Conservation (phyloP, 208 protist genomes). For the Crithidia acanthocephali region DNA sequence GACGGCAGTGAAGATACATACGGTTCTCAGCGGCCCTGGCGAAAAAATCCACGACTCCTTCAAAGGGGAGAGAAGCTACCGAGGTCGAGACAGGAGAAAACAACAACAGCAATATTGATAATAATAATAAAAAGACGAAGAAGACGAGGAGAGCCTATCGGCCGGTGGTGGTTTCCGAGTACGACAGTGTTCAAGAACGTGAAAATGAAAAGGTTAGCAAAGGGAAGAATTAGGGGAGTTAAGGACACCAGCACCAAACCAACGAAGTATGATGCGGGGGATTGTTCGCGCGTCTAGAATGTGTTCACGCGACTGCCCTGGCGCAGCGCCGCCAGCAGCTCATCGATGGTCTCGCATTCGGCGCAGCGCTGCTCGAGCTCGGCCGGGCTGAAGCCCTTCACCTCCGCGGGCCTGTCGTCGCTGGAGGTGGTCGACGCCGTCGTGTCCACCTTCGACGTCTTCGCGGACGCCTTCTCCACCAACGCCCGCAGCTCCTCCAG, state of each 20-base stretch:
- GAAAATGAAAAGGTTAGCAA: too few relatives aligned
- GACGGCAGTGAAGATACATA: too few relatives aligned
- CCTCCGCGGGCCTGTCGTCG: slow-evolving; percentile 1
- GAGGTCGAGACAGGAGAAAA: not conserved
- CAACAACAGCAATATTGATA: not conserved
- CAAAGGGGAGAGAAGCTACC: too few relatives aligned
- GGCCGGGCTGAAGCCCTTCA: slow-evolving; percentile 67
- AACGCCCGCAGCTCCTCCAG: slow-evolving; percentile 28
- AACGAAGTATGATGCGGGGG: too few relatives aligned
- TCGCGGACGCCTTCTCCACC: slow-evolving; percentile 17
- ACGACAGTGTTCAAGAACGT: too few relatives aligned
- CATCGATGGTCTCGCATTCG: slow-evolving; percentile 77
- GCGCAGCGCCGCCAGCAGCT: slow-evolving; percentile 56
- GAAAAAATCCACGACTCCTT: too few relatives aligned
- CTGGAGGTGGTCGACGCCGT: not conserved
- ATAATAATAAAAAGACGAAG: not conserved
- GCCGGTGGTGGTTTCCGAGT: too few relatives aligned
- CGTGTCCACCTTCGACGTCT: slow-evolving; percentile 23
- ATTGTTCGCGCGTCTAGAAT: too few relatives aligned
- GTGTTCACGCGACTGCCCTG: slow-evolving; percentile 58
- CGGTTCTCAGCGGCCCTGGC: too few relatives aligned
- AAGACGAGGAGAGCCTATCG: not conserved
- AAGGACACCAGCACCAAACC: too few relatives aligned
- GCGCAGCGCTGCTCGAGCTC: slow-evolving; percentile 91
- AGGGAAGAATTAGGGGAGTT: too few relatives aligned